Conservation (phyloP, 2,329 filamentous ascomycete genomes). For the Westerdykella aurantiaca region DNA sequence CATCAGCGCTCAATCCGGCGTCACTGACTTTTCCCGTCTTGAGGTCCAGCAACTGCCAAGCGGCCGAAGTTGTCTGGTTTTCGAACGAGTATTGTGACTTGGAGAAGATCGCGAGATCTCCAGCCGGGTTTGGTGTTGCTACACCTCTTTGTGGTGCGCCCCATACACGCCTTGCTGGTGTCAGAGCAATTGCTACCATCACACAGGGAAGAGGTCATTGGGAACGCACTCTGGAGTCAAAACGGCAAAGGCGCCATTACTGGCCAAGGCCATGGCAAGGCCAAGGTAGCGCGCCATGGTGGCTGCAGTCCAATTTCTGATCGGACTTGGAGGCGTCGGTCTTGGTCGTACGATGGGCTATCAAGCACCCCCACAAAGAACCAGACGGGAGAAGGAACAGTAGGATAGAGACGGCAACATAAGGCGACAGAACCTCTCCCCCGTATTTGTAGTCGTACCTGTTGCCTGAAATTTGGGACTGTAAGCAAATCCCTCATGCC, state of each 20-base stretch:
- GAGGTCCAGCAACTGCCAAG: constrained; percentile 36
- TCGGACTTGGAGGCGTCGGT: not conserved
- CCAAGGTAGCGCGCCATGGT: constrained; percentile 33
- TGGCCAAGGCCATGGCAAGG: constrained; percentile 30
- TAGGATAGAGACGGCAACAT: constrained; percentile 1
- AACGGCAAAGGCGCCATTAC: constrained; percentile 27
- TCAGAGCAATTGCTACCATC: constrained; percentile 1
- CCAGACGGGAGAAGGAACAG: not conserved
- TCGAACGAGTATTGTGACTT: constrained; percentile 76
- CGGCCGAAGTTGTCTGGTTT: constrained; percentile 58
- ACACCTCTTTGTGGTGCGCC: constrained; percentile 67
- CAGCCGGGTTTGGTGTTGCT: constrained; percentile 61
- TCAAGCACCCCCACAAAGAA: not conserved
- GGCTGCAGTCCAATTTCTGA: constrained; percentile 11
- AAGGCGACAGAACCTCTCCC: not conserved
- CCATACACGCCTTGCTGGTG: constrained; percentile 45
- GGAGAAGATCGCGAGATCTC: constrained; percentile 60
- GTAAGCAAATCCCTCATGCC: not conserved
- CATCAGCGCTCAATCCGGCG: constrained; percentile 27
- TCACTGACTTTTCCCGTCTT: constrained; percentile 30
- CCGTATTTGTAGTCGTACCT: not conserved
- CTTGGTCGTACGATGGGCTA: not conserved
- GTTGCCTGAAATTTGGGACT: not conserved
- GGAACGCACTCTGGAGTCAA: constrained; percentile 30
- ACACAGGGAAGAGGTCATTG: not conserved